phyloP scores from a whole-genome alignment of 2,329 filamentous ascomycete genomes.

The Nemania sp. region DNA sequence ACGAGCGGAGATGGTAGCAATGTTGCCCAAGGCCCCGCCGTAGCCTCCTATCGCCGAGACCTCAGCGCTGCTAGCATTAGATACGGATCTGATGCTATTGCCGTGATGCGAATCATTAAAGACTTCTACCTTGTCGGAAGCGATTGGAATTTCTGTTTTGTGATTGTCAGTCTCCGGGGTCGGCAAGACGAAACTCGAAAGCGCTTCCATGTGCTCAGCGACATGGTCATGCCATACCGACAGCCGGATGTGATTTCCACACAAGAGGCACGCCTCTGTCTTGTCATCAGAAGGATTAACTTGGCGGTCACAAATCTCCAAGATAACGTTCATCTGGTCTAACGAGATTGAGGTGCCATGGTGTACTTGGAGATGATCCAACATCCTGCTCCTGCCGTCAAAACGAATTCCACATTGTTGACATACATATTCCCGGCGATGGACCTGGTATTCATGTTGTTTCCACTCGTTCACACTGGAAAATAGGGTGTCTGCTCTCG shows the following conservation, averaged over 20 bases:
- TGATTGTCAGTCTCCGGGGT: not conserved
- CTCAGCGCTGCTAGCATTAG: too few species aligned
- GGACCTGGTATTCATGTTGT: slow-evolving; percentile 5
- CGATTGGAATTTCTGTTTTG: not conserved
- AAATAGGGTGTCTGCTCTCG: not conserved
- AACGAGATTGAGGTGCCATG: not conserved
- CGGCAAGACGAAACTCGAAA: slow-evolving; percentile 7
- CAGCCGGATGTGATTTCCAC: not conserved
- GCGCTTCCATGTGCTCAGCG: slow-evolving; percentile 5
- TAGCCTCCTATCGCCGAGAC: too few species aligned
- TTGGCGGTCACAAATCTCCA: slow-evolving; percentile 1
- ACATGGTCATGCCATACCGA: slow-evolving; percentile 1
- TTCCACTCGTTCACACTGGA: slow-evolving; percentile 7
- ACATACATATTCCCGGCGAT: slow-evolving; percentile 6
- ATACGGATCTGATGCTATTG: too few species aligned
- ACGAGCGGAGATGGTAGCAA: too few species aligned
- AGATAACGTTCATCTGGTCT: not conserved
- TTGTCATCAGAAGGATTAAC: not conserved
- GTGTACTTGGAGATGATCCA: not conserved
- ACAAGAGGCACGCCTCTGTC: not conserved
- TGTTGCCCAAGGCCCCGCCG: too few species aligned
- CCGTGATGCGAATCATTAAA: too few species aligned
- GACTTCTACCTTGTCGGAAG: not conserved
- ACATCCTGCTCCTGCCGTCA: not conserved
- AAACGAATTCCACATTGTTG: not conserved